These are phyloP conservation scores for Quillaja saponaria DNA, from an alignment of 306 rosid genomes.

Conservation along the genomic window DNA sequence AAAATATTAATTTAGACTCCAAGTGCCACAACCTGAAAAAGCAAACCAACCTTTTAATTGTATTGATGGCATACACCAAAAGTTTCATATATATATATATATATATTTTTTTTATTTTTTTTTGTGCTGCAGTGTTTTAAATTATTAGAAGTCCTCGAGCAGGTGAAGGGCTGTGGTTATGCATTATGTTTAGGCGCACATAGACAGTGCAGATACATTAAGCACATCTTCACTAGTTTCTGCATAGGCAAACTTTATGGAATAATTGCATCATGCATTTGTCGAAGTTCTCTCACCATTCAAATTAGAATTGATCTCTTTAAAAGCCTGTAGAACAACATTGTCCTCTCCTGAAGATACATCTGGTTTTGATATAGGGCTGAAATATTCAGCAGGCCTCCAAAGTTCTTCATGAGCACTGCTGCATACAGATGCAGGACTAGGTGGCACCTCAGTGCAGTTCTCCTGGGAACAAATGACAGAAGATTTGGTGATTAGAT, in stretches of 20 bases:
- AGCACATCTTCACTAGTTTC: too few relatives aligned
- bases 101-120: too few relatives aligned
- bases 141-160: too few relatives aligned
- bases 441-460: slow-evolving; percentile 98
- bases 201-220: too few relatives aligned
- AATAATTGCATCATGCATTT: too few relatives aligned
- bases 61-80: background rate
- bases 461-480: slow-evolving; percentile 61
- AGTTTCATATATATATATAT: background rate
- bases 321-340: slow-evolving; percentile 61
- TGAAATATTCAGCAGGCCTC: slow-evolving; percentile 64
- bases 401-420: slow-evolving; percentile 82
- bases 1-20: slow-evolving; percentile 2
- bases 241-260: too few relatives aligned
- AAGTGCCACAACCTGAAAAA: background rate
- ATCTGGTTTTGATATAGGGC: slow-evolving; percentile 82
- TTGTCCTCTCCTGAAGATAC: slow-evolving; percentile 65
- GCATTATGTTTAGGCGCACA: too few relatives aligned
- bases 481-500: slow-evolving; percentile 28
- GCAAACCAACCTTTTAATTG: background rate
- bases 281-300: slow-evolving; percentile 47
- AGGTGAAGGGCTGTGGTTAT: too few relatives aligned
- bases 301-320: slow-evolving; percentile 84
- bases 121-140: too few relatives aligned
- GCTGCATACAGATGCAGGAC: slow-evolving; percentile 97